phyloP scores from a whole-genome alignment of 345 rosid genomes.

The Acer negundo region DNA sequence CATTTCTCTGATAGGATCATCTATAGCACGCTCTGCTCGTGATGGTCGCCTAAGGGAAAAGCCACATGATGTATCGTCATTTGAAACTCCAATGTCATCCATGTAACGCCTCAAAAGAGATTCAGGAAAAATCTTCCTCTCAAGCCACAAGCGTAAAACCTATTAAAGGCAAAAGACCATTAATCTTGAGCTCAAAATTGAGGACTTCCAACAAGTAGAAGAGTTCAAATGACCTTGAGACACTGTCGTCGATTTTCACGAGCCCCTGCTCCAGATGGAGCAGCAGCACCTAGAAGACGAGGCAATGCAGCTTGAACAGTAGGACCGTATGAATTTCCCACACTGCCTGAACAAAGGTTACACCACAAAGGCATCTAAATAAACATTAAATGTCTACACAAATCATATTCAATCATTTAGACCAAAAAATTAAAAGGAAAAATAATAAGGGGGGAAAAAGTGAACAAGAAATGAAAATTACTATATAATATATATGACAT shows the following conservation, averaged over 20 bases:
- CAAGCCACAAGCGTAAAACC: slow-evolving; percentile 93
- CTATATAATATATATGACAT: too few relatives aligned
- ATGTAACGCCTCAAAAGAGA: slow-evolving; percentile 70
- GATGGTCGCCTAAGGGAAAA: slow-evolving; percentile 80
- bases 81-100: slow-evolving; percentile 81
- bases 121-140: slow-evolving; percentile 86
- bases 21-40: slow-evolving; percentile 85
- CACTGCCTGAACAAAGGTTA: slow-evolving; percentile 53
- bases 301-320: slow-evolving; percentile 88
- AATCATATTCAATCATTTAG: not conserved
- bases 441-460: too few relatives aligned
- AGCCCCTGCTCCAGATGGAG: slow-evolving; percentile 79
- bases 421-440: too few relatives aligned
- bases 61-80: slow-evolving; percentile 62
- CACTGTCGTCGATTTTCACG: slow-evolving; percentile 98
- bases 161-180: slow-evolving; percentile 34
- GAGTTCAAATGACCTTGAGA: slow-evolving; percentile 63
- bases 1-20: slow-evolving; percentile 97
- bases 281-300: slow-evolving; percentile 94
- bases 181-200: slow-evolving; percentile 18
- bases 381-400: not conserved
- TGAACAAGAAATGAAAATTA: too few relatives aligned
- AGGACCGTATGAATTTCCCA: slow-evolving; percentile 86
- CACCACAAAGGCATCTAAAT: not conserved
- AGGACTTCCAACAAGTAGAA: slow-evolving; percentile 6